Conservation (phyloP, 202 grass and related monocot genomes). For the Musa balbisiana region DNA sequence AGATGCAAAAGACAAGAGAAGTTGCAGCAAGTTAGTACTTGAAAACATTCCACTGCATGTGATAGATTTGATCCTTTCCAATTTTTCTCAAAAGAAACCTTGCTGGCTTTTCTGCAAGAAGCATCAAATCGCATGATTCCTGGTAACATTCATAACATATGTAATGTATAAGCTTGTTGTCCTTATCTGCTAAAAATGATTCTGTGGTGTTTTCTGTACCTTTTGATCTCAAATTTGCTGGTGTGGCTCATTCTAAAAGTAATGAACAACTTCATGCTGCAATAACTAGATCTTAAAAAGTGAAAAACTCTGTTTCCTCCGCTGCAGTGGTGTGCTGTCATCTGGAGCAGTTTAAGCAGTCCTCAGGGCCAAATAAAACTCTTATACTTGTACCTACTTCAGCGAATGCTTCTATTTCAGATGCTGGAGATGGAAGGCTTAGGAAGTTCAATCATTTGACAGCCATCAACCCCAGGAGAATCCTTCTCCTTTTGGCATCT, state of each 20-base stretch:
- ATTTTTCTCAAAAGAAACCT: background rate
- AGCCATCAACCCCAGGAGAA: slow-evolving; percentile 19
- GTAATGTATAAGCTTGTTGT: background rate
- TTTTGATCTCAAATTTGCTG: background rate
- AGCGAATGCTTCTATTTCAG: background rate
- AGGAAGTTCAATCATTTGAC: slow-evolving; percentile 20
- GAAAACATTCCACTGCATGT: background rate
- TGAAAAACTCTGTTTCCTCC: background rate
- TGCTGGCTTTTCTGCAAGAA: background rate
- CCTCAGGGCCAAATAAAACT: slow-evolving; percentile 9
- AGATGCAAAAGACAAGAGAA: slow-evolving; percentile 6
- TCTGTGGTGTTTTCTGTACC: background rate
- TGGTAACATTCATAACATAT: no score
- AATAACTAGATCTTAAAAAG: background rate
- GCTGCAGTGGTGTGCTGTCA: slow-evolving; percentile 9
- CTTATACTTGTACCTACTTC: background rate
- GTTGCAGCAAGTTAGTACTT: background rate
- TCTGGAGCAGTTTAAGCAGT: slow-evolving; percentile 21
- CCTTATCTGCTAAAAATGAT: background rate
- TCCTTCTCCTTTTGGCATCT: slow-evolving; percentile 22
- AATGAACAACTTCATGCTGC: background rate
- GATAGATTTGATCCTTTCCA: background rate
- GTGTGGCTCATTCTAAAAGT: background rate
- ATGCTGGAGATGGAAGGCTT: slow-evolving; percentile 7
- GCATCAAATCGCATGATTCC: background rate